These are phyloP conservation scores for Ophiostoma perfectum DNA, from an alignment of 2,329 filamentous ascomycete species.

Conservation along the genomic window DNA sequence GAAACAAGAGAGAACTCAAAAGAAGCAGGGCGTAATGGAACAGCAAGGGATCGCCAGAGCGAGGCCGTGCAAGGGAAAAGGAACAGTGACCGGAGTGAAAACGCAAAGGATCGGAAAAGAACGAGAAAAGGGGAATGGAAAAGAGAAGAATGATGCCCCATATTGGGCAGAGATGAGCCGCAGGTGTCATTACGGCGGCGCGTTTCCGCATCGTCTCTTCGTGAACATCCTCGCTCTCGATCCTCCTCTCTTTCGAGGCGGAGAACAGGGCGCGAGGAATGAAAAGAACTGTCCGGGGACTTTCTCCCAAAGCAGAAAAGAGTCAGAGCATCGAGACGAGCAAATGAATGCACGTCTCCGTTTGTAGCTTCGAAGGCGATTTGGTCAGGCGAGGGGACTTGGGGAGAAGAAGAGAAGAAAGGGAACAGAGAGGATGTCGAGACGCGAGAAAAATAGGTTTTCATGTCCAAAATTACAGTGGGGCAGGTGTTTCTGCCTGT, in stretches of 20 bases:
- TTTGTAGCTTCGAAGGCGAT: conserved; percentile 99
- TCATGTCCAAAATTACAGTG: conserved; percentile 21
- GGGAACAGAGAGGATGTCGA: not conserved
- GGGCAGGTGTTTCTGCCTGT: conserved; percentile 17
- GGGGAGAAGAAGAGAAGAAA: conserved; percentile 32
- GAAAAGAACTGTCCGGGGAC: conserved; percentile 80
- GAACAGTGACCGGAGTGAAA: conserved; percentile 27
- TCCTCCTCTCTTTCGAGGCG: conserved; percentile 25
- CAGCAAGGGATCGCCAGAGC: conserved; percentile 9
- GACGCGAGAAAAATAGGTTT: conserved; percentile 19
- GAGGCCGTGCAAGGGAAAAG: conserved; percentile 25
- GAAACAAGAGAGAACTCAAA: conserved; percentile 18
- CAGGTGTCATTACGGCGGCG: conserved; percentile 99
- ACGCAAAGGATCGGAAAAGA: conserved; percentile 41
- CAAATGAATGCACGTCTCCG: conserved; percentile 53
- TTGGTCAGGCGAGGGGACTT: conserved; percentile 90
- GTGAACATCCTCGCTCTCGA: conserved; percentile 1
- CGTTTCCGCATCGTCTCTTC: conserved; percentile 74
- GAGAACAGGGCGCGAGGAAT: conserved; percentile 31
- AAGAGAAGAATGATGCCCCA: conserved; percentile 14
- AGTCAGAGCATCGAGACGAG: conserved; percentile 31
- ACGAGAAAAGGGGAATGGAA: not conserved
- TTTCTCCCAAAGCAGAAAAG: conserved; percentile 92
- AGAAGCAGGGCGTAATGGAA: conserved; percentile 16
- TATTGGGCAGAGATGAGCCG: conserved; percentile 68